A percentile compares a stretch with the other conserved stretches of the same genome.
Evolutionary conservation across 1,284 basidiomycete genomes (phyloP).

Genomic region (Moniliophthora roreri): DNA sequence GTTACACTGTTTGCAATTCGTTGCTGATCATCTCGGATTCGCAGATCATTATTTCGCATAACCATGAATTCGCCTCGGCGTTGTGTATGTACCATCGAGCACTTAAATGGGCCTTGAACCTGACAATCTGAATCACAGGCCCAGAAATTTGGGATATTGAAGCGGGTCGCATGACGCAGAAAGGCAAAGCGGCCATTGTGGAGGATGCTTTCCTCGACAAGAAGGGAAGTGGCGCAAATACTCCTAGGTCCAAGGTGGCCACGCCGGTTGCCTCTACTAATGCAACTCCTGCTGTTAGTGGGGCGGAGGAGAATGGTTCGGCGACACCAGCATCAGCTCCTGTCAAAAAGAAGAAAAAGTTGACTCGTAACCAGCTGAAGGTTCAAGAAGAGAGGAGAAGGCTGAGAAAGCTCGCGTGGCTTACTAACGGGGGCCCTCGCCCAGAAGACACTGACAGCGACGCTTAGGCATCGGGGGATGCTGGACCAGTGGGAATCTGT

Average conservation of each 20-base stretch:
- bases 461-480: conserved; percentile 22
- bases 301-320: conserved; percentile 57
- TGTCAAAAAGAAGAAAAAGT: conserved; percentile 86
- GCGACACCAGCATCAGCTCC: conserved; percentile 34
- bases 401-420: conserved; percentile 81
- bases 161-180: conserved; percentile 77
- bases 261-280: conserved; percentile 63
- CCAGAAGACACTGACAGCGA: conserved; percentile 81
- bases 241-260: conserved; percentile 64
- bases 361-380: conserved; percentile 89
- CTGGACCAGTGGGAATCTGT: no score
- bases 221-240: conserved; percentile 70
- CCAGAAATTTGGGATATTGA: conserved; percentile 85
- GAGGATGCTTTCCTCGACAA: conserved; percentile 75
- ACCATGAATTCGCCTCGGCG: conserved; percentile 87
- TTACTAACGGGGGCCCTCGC: conserved; percentile 77
- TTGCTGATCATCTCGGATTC: conserved; percentile 14
- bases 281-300: conserved; percentile 73
- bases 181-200: conserved; percentile 84
- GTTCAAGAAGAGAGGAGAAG: conserved; percentile 82
- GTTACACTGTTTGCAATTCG: conserved; percentile 8
- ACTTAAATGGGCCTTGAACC: conserved; percentile 11
- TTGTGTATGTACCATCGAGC: conserved; percentile 59
- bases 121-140: conserved; percentile 40
- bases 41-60: conserved; percentile 95